A percentile compares a stretch with the other conserved stretches of the same genome.
These are phyloP conservation scores for Pecoramyces ruminantium DNA, from an alignment of 192 early-diverging fungal genomes.

Conservation along the genomic window DNA sequence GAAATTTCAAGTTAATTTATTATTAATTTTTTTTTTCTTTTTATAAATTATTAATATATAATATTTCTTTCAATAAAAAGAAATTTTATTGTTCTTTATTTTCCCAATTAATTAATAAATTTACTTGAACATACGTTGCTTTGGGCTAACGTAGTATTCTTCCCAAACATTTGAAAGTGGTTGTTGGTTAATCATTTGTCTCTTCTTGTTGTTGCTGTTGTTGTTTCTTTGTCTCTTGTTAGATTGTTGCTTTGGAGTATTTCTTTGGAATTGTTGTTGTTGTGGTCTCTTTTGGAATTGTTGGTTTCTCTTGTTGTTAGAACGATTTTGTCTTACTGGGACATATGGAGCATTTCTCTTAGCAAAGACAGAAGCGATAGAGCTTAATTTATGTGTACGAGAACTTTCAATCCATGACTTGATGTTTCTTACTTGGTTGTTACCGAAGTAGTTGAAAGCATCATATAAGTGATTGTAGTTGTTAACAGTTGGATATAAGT, in stretches of 20 bases:
- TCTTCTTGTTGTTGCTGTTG: neutral
- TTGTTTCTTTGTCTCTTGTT: neutral
- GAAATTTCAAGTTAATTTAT: too few species aligned
- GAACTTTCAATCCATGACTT: neutral
- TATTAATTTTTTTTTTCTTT: too few species aligned
- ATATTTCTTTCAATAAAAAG: too few species aligned
- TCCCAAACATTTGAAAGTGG: neutral
- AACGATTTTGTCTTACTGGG: neutral
- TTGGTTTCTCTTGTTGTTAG: neutral
- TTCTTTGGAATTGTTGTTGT: neutral
- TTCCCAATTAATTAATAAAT: neutral
- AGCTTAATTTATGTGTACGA: neutral
- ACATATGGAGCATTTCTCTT: neutral
- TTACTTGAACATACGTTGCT: neutral
- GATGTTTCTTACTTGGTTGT: neutral
- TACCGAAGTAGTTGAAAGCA: neutral
- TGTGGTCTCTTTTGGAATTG: neutral
- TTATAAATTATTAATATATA: too few species aligned
- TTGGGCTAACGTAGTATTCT: neutral
- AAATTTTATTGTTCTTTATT: too few species aligned
- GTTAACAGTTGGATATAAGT: neutral
- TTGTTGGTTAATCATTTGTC: neutral
- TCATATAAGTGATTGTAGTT: neutral
- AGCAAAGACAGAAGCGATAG: neutral
- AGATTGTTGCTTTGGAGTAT: neutral